Evolutionary conservation across 2,329 filamentous ascomycete species (phyloP).

Genomic region (Verticillium klebahnii): DNA sequence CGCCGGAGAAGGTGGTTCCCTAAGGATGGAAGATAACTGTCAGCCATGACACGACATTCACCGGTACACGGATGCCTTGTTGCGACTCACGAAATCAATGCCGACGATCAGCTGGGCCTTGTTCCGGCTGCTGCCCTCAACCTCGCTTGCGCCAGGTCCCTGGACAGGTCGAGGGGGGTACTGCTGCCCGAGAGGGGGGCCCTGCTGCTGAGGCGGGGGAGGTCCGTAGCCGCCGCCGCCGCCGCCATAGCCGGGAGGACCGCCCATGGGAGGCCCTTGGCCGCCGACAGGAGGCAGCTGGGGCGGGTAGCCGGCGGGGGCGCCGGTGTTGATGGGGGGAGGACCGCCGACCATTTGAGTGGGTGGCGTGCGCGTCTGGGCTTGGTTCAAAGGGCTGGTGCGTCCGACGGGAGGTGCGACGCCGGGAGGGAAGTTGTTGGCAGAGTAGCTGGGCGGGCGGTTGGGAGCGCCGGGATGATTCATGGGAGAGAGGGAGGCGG

Average conservation of each 20-base stretch:
- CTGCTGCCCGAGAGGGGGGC: constrained; percentile 32
- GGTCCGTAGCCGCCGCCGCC: constrained; percentile 44
- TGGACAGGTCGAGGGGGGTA: constrained; percentile 9
- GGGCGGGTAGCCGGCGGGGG: constrained; percentile 57
- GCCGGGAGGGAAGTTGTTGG: constrained; percentile 43
- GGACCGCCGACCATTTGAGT: constrained; percentile 60
- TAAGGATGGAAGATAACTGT: constrained; percentile 27
- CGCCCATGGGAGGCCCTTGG: constrained; percentile 25
- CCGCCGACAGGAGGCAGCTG: constrained; percentile 37
- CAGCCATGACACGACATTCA: not conserved
- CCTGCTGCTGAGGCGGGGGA: constrained; percentile 23
- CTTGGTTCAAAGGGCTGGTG: constrained; percentile 47
- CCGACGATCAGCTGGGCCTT: constrained; percentile 98
- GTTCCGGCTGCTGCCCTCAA: constrained; percentile 82
- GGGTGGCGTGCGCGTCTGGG: constrained; percentile 49
- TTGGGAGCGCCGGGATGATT: constrained; percentile 57
- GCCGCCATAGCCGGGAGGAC: constrained; percentile 40
- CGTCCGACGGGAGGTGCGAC: constrained; percentile 46
- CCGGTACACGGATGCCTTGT: too few relatives aligned
- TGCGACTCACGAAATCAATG: constrained; percentile 82
- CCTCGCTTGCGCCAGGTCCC: constrained; percentile 56
- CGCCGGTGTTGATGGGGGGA: constrained; percentile 62
- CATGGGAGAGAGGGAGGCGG: constrained; percentile 50
- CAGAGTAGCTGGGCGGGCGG: constrained; percentile 60
- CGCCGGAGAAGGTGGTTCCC: constrained; percentile 97